Percentiles rank a stretch among this genome's conserved stretches.
Evolutionary conservation across 2,329 filamentous ascomycete genomes (phyloP).

Genomic region (Pochonia chlamydosporia): DNA sequence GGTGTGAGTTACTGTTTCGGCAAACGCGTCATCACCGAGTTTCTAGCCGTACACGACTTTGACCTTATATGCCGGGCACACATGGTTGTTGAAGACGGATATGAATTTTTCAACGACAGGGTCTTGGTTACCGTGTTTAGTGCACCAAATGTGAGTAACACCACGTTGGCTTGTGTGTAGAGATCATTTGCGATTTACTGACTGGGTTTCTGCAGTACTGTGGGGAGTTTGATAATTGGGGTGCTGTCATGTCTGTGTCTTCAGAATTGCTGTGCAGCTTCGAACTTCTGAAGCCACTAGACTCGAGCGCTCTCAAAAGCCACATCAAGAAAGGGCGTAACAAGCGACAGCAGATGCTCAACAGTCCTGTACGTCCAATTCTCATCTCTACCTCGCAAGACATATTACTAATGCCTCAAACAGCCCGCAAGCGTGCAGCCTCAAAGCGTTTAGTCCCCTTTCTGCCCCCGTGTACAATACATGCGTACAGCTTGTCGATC

Average conservation of each 20-base stretch:
- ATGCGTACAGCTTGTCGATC: not conserved
- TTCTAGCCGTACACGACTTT: conserved; percentile 90
- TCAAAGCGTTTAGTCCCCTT: conserved; percentile 33
- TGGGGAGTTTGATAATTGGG: conserved; percentile 98
- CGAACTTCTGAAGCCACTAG: conserved; percentile 90
- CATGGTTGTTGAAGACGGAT: conserved; percentile 99
- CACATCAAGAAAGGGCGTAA: conserved; percentile 98
- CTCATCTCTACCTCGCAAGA: not conserved
- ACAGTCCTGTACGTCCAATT: conserved; percentile 74
- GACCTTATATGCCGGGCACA: conserved; percentile 95
- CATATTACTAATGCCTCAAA: not conserved
- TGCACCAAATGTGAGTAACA: conserved; percentile 77
- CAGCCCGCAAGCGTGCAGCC: conserved; percentile 51
- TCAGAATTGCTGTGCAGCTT: conserved; percentile 92
- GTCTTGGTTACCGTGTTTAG: conserved; percentile 96
- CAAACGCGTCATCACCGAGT: conserved; percentile 96
- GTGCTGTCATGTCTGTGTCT: conserved; percentile 97
- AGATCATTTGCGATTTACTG: conserved; percentile 15
- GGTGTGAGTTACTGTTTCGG: conserved; percentile 98
- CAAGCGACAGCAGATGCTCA: conserved; percentile 90
- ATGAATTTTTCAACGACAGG: conserved; percentile 96
- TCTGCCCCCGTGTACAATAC: not conserved
- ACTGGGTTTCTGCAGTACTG: conserved; percentile 63
- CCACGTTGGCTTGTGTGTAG: conserved; percentile 15
- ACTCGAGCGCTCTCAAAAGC: conserved; percentile 92